These are phyloP conservation scores for Penicillium sclerotiorum DNA, from an alignment of 2,329 filamentous ascomycete species.

Conservation along the genomic window DNA sequence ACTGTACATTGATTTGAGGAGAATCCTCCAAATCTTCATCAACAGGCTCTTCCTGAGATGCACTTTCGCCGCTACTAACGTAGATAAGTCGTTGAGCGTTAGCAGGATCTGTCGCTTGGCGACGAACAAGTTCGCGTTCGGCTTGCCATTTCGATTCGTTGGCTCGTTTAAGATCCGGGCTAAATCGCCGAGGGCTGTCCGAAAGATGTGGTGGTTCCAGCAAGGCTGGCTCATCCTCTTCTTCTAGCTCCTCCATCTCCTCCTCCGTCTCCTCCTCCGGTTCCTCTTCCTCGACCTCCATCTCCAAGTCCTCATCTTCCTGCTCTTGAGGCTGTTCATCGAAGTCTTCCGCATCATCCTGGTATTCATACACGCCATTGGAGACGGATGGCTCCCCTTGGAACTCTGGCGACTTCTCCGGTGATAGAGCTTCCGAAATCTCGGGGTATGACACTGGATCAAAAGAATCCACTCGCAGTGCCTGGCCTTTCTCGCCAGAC, in stretches of 20 bases:
- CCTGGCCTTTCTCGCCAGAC: neutral
- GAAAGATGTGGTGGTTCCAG: constrained; percentile 2
- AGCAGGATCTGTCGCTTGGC: constrained; percentile 44
- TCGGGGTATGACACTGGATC: constrained; percentile 17
- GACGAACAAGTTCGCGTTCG: constrained; percentile 49
- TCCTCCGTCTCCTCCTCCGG: constrained; percentile 8
- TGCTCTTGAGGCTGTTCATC: neutral
- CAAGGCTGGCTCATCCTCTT: constrained; percentile 8
- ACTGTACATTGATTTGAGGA: constrained; percentile 3
- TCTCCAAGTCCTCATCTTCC: constrained; percentile 4
- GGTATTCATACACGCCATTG: constrained; percentile 24
- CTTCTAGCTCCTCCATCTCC: constrained; percentile 4
- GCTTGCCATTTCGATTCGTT: constrained; percentile 34
- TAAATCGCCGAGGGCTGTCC: neutral
- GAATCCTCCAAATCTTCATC: constrained; percentile 6
- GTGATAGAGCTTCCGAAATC: constrained; percentile 10
- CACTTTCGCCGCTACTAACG: constrained; percentile 44
- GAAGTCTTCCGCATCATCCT: constrained; percentile 4
- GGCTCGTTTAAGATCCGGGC: neutral
- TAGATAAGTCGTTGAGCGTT: constrained; percentile 48
- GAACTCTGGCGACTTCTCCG: constrained; percentile 7
- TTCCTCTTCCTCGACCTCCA: constrained; percentile 8
- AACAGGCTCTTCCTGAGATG: constrained; percentile 15
- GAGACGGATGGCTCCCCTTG: neutral
- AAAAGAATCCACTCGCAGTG: constrained; percentile 1